Base-by-base conservation (phyloP, 1,139 yeast genomes). In the Entelexis paramagnoliae region DNA sequence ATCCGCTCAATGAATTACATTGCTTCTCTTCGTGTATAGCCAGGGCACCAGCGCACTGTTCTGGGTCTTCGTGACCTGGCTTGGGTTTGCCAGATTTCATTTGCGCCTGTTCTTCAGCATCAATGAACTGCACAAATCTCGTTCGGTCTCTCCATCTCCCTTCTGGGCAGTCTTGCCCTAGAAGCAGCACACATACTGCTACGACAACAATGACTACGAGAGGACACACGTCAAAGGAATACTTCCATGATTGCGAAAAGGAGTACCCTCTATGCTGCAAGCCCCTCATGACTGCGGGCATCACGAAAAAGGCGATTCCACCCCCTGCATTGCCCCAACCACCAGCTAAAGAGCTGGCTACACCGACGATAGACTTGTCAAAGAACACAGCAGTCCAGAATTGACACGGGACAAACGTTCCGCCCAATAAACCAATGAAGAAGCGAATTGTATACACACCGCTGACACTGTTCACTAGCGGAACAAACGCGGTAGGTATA, bases 251-350 rank as follows among this genome's bases (percentile, higher is more conserved):
- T n/a, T 60, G 53, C 40, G 60, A 62, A 6, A 55, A 34, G 8
- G 60, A 40, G 55, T 59, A 66, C 2, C 68, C 68, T 26, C 59
- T 55, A n/a, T 39, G 41, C 9, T 43, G 38, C 8, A 67, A 53
- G 13, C 55, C 63, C 3, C 52, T 44, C 32, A 58, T 59, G 8
- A 67, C 57, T 3, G 68, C 68, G 13, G 70, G 70, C 69, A 67
- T 66, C 48, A 64, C 60, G 56, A 67, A 67, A 56, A 66, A 67
- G 4, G 70, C 69, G 41, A 66, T 67, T 50, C 70, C 70, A 30
- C 68, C 70, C 30, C 70, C 70, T 17, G 69, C 63, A 52, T 67
- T 67, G 49, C 70, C 70, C 67, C 68, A 66, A 17, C 70, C 70
- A 36, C 65, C 70, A 24, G 64, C 66, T 29, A 67, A 54, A 2